Percentiles rank a stretch among this genome's conserved stretches.
phyloP scores from a whole-genome alignment of 2,329 filamentous ascomycete species.

The Aspergillus versicolor region DNA sequence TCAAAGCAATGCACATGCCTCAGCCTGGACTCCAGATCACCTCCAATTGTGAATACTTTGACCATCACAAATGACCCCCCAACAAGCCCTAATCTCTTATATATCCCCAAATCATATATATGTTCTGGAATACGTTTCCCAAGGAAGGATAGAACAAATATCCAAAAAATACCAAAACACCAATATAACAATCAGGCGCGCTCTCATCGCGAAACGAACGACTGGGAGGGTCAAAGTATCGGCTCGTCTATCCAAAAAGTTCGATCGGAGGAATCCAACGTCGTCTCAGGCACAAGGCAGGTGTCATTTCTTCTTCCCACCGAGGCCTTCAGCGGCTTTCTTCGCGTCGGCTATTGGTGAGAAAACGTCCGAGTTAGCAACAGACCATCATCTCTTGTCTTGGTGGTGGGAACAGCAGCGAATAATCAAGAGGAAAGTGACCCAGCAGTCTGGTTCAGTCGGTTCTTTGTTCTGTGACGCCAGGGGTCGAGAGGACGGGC shows the following conservation, averaged over 20 bases:
- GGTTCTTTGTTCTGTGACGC: not conserved
- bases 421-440: not conserved
- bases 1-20: constrained; percentile 11
- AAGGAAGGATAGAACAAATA: not conserved
- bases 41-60: not conserved
- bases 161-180: not conserved
- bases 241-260: not conserved
- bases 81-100: not conserved
- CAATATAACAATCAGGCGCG: not conserved
- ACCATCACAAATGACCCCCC: not conserved
- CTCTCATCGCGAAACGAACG: not conserved
- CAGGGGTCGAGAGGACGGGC: not conserved
- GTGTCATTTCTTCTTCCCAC: constrained; percentile 37
- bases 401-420: not conserved
- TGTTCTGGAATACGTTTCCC: not conserved
- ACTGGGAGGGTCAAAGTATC: not conserved
- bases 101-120: not conserved
- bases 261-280: not conserved
- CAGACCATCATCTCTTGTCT: not conserved
- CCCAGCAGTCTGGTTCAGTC: not conserved
- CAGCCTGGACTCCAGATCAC: not conserved
- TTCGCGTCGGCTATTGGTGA: constrained; percentile 42
- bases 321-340: constrained; percentile 29
- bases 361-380: constrained; percentile 2
- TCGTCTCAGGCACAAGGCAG: not conserved